Evolutionary conservation across 1,284 basidiomycete species (phyloP), one percentile per base, ranked within the genome.

Genomic region (Ceratobasidium sp.): DNA sequence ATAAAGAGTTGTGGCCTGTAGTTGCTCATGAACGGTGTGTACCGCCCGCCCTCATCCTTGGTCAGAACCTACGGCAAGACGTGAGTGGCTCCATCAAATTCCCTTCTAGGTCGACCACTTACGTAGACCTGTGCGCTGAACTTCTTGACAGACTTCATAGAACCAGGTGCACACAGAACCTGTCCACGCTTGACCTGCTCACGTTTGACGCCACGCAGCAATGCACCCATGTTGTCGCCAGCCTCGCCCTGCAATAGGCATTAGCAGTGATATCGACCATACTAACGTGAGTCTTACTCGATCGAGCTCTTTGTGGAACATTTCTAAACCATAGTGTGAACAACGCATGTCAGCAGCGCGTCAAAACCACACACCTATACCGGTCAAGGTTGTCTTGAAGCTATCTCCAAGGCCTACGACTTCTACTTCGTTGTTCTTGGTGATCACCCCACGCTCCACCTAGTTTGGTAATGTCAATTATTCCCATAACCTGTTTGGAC

Each of bases 261-360:
- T 72, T 56, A 46, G 59, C 34, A 16, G 27, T 7, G 16, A 31
- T 2, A 29, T n/a, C 8, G 58, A 64, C 48, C 2, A 22, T 34
- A 22, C 22, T n/a, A 41, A n/a, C 14, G 11, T 22, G 48, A 64
- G 46, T 79, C 86, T 68, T 82, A 90, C 91, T 76, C 96, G 90
- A 74, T 99, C 98, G 76, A 99, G 89, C 85, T 99, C 98, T 87
- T 98, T 98, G 88, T 98, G 96, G 91, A 99, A 99, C 94, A 98
- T 98, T 84, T 99, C 97, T 93, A 78, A 19, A 34, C 0, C 6
- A 14, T 9, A 16, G 68, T 22, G 68, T 46, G 63, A 74, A 34
- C 31, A 14, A 63, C 27, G 75, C 27, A 63, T 56, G 41, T 65
- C 49, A 74, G 37, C 43, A 46, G 59, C 3, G 39, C 19, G n/a